Conservation (phyloP, 2,329 filamentous ascomycete species). For the Trichoderma sp. region DNA sequence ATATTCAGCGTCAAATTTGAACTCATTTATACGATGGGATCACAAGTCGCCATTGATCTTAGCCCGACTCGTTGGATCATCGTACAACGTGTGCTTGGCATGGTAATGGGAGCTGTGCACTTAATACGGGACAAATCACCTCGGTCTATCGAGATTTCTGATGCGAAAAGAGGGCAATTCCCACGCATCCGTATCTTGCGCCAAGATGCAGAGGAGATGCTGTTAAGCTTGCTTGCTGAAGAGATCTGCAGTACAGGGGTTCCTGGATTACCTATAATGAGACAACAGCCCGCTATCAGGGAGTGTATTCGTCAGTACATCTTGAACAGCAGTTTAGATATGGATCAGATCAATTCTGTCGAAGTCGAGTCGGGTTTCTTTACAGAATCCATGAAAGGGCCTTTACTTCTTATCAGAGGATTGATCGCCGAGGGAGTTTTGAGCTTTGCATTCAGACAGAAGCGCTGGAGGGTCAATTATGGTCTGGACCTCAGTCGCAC, state of each 20-base stretch:
- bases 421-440: conserved; percentile 57
- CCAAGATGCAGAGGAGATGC: conserved; percentile 26
- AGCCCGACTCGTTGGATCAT: conserved; percentile 44
- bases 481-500: conserved; percentile 48
- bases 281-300: conserved; percentile 27
- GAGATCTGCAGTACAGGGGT: conserved; percentile 45
- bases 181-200: conserved; percentile 50
- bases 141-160: conserved; percentile 42
- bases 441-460: conserved; percentile 51
- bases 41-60: conserved; percentile 49
- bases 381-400: conserved; percentile 25
- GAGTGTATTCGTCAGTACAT: background rate
- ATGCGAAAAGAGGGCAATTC: conserved; percentile 38
- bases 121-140: conserved; percentile 28
- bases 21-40: conserved; percentile 61
- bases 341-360: background rate
- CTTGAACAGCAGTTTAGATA: background rate
- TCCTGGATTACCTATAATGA: conserved; percentile 41
- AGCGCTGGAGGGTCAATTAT: conserved; percentile 66
- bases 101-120: background rate
- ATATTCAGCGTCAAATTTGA: conserved; percentile 61
- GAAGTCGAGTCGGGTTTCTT: background rate
- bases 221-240: conserved; percentile 37
- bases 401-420: conserved; percentile 51
- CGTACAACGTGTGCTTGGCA: conserved; percentile 51